These are phyloP conservation scores for Ceriops tagal DNA, from an alignment of 345 rosid species.

Conservation along the genomic window DNA sequence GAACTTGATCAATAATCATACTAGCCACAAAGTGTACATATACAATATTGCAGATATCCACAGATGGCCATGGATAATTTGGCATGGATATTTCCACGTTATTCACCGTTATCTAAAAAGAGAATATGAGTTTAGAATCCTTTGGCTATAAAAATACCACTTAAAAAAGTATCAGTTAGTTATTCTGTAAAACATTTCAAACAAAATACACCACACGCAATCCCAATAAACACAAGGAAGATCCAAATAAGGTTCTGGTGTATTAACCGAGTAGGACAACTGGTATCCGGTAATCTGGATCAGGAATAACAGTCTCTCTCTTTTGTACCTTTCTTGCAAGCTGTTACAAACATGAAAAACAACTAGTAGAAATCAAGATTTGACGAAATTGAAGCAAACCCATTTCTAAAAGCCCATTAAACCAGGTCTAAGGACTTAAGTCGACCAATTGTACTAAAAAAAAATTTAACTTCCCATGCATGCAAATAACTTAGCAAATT, in stretches of 20 bases:
- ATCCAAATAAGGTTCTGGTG: neutral
- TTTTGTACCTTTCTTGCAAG: conserved; percentile 45
- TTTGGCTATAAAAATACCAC: neutral
- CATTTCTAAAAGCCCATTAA: conserved; percentile 10
- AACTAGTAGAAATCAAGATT: conserved; percentile 8
- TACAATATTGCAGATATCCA: neutral
- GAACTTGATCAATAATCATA: too few relatives aligned
- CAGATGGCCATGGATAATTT: neutral
- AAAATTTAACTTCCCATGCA: neutral
- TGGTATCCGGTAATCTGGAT: conserved; percentile 62
- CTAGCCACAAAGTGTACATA: too few relatives aligned
- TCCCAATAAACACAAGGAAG: neutral
- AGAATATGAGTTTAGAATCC: conserved; percentile 1
- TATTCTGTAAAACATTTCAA: neutral
- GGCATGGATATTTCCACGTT: neutral
- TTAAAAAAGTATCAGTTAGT: neutral
- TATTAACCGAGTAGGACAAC: conserved; percentile 50
- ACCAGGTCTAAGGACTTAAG: neutral
- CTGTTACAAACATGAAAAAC: conserved; percentile 29
- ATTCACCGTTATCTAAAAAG: conserved; percentile 2
- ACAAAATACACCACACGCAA: neutral
- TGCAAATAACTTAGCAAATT: neutral
- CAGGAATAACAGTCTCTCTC: conserved; percentile 57
- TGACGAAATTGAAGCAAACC: neutral
- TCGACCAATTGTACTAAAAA: neutral